Evolutionary conservation across 2,329 filamentous ascomycete species (phyloP).

Genomic region (Talaromyces sp.): DNA sequence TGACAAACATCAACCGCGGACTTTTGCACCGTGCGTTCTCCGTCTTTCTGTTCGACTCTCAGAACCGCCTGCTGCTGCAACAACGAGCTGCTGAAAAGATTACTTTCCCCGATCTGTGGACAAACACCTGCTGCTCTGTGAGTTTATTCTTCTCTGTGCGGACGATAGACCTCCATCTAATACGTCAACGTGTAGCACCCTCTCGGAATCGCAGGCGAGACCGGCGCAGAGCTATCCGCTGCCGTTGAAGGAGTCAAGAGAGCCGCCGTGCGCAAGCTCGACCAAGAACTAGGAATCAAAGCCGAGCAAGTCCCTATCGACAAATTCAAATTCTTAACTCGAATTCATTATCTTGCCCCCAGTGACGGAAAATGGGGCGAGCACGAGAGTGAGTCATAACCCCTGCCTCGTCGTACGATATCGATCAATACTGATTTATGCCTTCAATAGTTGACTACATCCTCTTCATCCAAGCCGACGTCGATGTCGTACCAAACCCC

Average conservation of each 20-base stretch:
- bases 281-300: slow-evolving; percentile 93
- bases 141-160: background rate
- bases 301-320: slow-evolving; percentile 83
- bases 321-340: slow-evolving; percentile 86
- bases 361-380: slow-evolving; percentile 98
- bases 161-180: background rate
- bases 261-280: slow-evolving; percentile 86
- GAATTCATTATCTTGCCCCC: slow-evolving; percentile 97
- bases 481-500: slow-evolving; percentile 73
- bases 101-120: slow-evolving; percentile 99
- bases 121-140: slow-evolving; percentile 92
- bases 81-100: slow-evolving; percentile 97
- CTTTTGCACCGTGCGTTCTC: slow-evolving; percentile 97
- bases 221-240: slow-evolving; percentile 73
- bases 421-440: background rate
- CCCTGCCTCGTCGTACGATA: background rate
- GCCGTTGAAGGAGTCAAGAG: slow-evolving; percentile 83
- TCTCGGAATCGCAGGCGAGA: slow-evolving; percentile 85
- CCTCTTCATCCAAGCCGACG: slow-evolving; percentile 92
- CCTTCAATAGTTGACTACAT: slow-evolving; percentile 81
- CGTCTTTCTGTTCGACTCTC: slow-evolving; percentile 92
- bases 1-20: slow-evolving; percentile 97
- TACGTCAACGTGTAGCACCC: slow-evolving; percentile 56
- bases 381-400: slow-evolving; percentile 74
- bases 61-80: slow-evolving; percentile 89